A percentile compares a stretch with the other conserved stretches of the same genome.
Conservation (phyloP, 2,329 filamentous ascomycete species). For the Ophiostoma fasciatum region DNA sequence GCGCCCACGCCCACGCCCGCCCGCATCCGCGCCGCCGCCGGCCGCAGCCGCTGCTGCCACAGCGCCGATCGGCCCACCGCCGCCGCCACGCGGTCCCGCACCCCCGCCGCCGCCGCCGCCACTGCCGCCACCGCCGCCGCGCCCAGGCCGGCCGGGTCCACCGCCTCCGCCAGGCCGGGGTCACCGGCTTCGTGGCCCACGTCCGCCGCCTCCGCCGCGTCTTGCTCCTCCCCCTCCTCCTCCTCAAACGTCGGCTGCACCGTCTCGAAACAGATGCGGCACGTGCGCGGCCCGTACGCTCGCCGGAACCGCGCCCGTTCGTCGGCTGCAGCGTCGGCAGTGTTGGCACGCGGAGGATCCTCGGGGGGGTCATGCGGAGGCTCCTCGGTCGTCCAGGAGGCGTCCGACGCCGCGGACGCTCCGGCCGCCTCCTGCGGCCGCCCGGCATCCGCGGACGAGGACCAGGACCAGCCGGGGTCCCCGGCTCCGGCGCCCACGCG, state of each 20-base stretch:
- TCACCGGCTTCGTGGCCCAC: neutral
- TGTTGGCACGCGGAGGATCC: too few species aligned
- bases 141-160: neutral
- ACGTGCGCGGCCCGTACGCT: conserved; percentile 58
- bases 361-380: too few species aligned
- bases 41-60: neutral
- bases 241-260: conserved; percentile 34
- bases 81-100: neutral
- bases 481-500: neutral
- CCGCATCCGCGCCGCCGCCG: conserved; percentile 11
- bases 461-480: conserved; percentile 6
- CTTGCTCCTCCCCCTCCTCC: conserved; percentile 4
- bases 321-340: too few species aligned
- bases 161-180: conserved; percentile 4
- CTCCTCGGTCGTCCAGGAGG: neutral
- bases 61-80: neutral
- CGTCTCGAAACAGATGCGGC: conserved; percentile 76
- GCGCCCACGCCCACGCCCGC: too few species aligned
- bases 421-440: too few species aligned
- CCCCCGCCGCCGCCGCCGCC: conserved; percentile 5
- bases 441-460: too few species aligned
- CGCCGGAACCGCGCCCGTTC: conserved; percentile 6
- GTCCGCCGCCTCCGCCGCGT: conserved; percentile 11
- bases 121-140: neutral
- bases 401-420: too few species aligned